Conservation (phyloP, 2,329 filamentous ascomycete species). For the Laburnicola sp. region DNA sequence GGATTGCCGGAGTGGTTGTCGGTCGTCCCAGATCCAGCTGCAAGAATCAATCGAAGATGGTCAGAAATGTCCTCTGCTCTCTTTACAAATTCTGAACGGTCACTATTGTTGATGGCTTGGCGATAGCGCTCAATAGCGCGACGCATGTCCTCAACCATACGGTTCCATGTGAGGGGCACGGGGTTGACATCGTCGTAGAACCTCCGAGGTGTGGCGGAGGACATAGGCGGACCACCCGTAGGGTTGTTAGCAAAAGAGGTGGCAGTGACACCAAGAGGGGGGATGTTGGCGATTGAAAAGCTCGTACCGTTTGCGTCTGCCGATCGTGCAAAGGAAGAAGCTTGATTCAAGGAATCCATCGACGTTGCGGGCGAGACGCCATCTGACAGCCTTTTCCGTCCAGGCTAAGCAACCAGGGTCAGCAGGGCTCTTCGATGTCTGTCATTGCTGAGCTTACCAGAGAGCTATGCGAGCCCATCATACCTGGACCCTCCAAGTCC, state of each 20-base stretch:
- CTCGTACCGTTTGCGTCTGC: constrained; percentile 48
- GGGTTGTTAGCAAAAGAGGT: constrained; percentile 60
- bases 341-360: constrained; percentile 83
- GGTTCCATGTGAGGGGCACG: constrained; percentile 82
- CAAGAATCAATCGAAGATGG: constrained; percentile 88
- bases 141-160: constrained; percentile 90
- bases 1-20: constrained; percentile 98
- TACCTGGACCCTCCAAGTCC: constrained; percentile 77
- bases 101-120: constrained; percentile 80
- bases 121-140: constrained; percentile 86
- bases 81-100: constrained; percentile 87
- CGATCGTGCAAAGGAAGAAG: constrained; percentile 62
- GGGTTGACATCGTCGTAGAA: constrained; percentile 90
- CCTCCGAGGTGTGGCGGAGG: constrained; percentile 67
- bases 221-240: constrained; percentile 46
- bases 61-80: constrained; percentile 98
- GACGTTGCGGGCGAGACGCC: constrained; percentile 84
- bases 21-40: constrained; percentile 92
- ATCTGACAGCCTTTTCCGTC: constrained; percentile 63
- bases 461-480: constrained; percentile 70
- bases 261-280: constrained; percentile 55
- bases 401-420: constrained; percentile 26
- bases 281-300: constrained; percentile 51
- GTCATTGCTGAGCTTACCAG: constrained; percentile 58
- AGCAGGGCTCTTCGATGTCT: constrained; percentile 13